Percentiles rank a stretch among this genome's conserved stretches.
These are phyloP conservation scores for Heteromeles arbutifolia DNA, from an alignment of 306 rosid species.

Conservation along the genomic window DNA sequence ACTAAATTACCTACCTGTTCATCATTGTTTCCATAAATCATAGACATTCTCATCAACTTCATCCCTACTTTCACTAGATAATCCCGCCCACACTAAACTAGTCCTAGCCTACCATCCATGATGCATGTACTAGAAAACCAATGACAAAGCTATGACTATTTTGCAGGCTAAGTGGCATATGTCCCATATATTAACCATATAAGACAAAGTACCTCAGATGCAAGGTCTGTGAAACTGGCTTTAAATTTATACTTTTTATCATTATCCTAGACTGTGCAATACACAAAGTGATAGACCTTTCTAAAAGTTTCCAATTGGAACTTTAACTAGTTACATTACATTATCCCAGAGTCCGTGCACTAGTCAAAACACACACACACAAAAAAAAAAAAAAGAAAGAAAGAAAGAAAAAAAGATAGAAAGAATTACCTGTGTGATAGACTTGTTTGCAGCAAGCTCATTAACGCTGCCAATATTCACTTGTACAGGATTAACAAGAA, in stretches of 20 bases:
- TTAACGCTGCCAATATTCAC: constrained; percentile 94
- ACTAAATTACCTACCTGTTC: background rate
- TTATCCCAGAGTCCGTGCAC: background rate
- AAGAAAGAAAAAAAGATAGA: too few species aligned
- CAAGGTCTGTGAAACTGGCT: background rate
- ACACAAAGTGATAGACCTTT: too few species aligned
- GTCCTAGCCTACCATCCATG: background rate
- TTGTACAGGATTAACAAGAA: constrained; percentile 93
- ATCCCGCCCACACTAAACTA: background rate
- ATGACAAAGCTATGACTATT: background rate
- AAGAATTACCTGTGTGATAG: constrained; percentile 81
- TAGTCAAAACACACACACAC: background rate
- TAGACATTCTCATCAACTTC: background rate
- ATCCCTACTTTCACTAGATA: background rate
- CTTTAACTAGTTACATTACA: too few species aligned
- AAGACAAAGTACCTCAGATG: background rate
- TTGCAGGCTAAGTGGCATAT: background rate
- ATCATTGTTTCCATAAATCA: background rate
- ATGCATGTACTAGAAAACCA: background rate
- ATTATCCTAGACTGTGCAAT: background rate
- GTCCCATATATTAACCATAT: background rate
- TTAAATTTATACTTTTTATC: background rate
- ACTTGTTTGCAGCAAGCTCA: constrained; percentile 93
- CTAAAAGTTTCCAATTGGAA: too few species aligned
- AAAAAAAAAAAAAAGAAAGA: too few species aligned